These are phyloP conservation scores for Calonectria honghensis DNA, from an alignment of 2,329 filamentous ascomycete genomes.

Conservation along the genomic window DNA sequence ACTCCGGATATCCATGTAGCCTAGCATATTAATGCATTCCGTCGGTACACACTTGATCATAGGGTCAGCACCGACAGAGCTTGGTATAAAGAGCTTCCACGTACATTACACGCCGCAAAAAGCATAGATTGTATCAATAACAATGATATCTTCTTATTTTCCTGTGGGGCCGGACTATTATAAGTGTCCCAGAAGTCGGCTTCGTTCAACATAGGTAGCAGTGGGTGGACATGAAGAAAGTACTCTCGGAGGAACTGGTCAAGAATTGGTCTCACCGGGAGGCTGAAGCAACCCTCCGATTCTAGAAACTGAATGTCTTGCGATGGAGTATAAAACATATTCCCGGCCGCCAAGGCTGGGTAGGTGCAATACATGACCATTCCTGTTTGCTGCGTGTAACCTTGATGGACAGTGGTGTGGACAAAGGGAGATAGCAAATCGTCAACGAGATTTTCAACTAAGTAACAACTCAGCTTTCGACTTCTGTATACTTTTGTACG, in stretches of 20 bases:
- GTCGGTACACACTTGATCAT: not conserved
- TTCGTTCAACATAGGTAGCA: conserved; percentile 23
- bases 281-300: conserved; percentile 1
- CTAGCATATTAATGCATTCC: not conserved
- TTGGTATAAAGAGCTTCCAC: not conserved
- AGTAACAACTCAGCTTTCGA: not conserved
- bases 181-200: conserved; percentile 20
- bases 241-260: conserved; percentile 21
- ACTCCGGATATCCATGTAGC: conserved; percentile 1
- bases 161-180: not conserved
- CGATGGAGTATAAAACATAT: conserved; percentile 18
- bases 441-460: not conserved
- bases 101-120: conserved; percentile 12
- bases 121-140: conserved; percentile 16
- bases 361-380: conserved; percentile 30
- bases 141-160: conserved; percentile 1
- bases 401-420: not conserved
- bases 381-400: not conserved
- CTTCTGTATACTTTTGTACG: not conserved
- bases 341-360: not conserved
- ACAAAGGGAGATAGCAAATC: not conserved
- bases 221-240: conserved; percentile 27
- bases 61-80: not conserved
- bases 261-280: conserved; percentile 12
- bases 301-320: conserved; percentile 22